Conservation (phyloP, 352 stramenopile species). For the Globisporangium spiculum region DNA sequence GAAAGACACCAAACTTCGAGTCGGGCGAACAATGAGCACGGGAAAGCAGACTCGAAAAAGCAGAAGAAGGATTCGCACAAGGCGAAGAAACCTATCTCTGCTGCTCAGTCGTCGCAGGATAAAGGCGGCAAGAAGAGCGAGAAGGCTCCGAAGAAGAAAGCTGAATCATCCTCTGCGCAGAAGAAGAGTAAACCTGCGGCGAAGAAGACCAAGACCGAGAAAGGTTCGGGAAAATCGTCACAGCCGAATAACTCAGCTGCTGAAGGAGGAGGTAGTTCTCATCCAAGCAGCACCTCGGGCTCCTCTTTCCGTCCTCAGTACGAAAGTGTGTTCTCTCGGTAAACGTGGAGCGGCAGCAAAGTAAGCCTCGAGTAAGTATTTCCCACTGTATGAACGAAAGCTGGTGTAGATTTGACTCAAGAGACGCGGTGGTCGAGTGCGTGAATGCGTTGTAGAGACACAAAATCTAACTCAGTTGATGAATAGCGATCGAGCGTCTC, state of each 20-base stretch:
- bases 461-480: not conserved
- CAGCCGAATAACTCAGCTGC: not conserved
- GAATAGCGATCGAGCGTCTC: constrained; percentile 1
- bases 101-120: constrained; percentile 18
- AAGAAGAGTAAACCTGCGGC: constrained; percentile 15
- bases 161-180: constrained; percentile 10
- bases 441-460: not conserved
- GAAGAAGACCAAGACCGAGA: constrained; percentile 18
- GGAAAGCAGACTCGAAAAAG: constrained; percentile 36
- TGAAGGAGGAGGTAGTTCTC: not conserved
- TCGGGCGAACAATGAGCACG: constrained; percentile 17
- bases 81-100: constrained; percentile 8
- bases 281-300: constrained; percentile 1
- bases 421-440: not conserved
- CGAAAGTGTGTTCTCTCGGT: constrained; percentile 65
- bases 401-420: not conserved
- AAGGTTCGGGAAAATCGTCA: constrained; percentile 14
- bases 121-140: constrained; percentile 40
- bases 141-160: constrained; percentile 20
- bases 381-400: constrained; percentile 1
- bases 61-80: constrained; percentile 41
- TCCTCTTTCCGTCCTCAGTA: constrained; percentile 49
- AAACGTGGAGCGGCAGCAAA: constrained; percentile 5
- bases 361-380: not conserved
- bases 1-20: constrained; percentile 12